Evolutionary conservation across 805 yeast genomes (phyloP), one percentile per base, ranked within the genome.

Genomic region (Yamadazyma akitaensis): DNA sequence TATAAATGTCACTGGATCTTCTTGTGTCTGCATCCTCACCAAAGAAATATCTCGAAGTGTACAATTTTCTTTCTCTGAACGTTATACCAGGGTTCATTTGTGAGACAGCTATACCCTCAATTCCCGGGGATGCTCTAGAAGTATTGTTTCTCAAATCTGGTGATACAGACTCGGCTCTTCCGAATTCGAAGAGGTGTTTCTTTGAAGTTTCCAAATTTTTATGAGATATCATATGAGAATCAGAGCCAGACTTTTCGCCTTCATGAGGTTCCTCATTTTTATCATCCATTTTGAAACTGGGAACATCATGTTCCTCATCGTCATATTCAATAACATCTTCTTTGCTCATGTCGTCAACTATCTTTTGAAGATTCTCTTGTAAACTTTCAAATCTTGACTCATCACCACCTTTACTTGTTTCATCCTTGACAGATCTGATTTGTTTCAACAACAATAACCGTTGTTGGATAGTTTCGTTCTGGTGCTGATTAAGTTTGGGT

Each of bases 11-110:
- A 48, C 59, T 58, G 3, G 64, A 49, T 35, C 65, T 59, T 50
- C 79, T 73, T 31, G 73, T 70, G n/a, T 69, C 73, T 11, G 71
- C 67, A 24, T 75, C 75, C 35, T 72, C 74, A 1, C 85, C 86
- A 61, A 85, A 87, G 53, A 67, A 81, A 57, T 85, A 85, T 46
- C 79, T 79, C 35, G 82, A 78, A 5, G 82, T 78, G 61, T 83
- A 85, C 16, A 83, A 72, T 51, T 82, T 82, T 36, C 79, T 62
- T 51, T 81, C 84, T 55, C 86, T 76, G 48, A 77, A 77, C 0
- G 82, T 77, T 26, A 80, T 61, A 1, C 76, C 72, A 4, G 85
- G 78, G 49, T 76, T 80, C 71, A 80, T 72, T 2, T 75, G 67
- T 0, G 83, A 75, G 18, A 67, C 60, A 13, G 67, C 63, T n/a